Evolutionary conservation across 139 green algal genomes (phyloP).

Genomic region (Volvox africanus): DNA sequence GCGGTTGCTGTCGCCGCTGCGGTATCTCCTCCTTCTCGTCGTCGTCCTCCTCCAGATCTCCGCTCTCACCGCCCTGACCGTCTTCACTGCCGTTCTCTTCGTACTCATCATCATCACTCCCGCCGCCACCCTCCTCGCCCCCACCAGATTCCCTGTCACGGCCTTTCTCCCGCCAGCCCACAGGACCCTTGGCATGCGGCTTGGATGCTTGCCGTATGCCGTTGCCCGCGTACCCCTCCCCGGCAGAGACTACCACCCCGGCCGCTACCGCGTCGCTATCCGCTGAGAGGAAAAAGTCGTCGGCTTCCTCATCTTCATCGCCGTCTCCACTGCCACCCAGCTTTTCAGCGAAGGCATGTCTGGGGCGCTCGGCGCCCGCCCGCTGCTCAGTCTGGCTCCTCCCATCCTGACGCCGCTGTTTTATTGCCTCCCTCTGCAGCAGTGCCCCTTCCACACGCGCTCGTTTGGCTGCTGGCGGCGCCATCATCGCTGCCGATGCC

Average conservation of each 20-base stretch:
- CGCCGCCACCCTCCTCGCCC: background rate
- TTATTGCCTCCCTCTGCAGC: too few relatives aligned
- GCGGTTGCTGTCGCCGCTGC: background rate
- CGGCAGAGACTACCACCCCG: background rate
- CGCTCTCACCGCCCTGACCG: background rate
- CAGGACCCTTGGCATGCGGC: too few relatives aligned
- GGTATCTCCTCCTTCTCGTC: background rate
- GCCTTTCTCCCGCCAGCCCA: background rate
- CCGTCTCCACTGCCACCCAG: background rate
- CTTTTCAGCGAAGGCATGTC: background rate
- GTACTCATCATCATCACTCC: background rate
- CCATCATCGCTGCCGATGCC: background rate
- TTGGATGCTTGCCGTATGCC: background rate
- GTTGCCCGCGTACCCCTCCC: background rate
- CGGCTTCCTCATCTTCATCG: background rate
- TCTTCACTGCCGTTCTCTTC: background rate
- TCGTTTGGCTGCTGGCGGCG: background rate
- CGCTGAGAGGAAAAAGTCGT: constrained; percentile 31
- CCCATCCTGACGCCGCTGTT: background rate
- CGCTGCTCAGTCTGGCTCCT: background rate
- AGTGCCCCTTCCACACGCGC: background rate
- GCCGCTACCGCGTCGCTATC: background rate
- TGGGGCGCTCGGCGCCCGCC: background rate
- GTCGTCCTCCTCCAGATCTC: background rate
- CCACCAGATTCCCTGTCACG: background rate